Percentiles rank a stretch among this genome's conserved stretches.
Conservation (phyloP, 129 eudicot species). For the Helichrysum umbraculigerum region DNA sequence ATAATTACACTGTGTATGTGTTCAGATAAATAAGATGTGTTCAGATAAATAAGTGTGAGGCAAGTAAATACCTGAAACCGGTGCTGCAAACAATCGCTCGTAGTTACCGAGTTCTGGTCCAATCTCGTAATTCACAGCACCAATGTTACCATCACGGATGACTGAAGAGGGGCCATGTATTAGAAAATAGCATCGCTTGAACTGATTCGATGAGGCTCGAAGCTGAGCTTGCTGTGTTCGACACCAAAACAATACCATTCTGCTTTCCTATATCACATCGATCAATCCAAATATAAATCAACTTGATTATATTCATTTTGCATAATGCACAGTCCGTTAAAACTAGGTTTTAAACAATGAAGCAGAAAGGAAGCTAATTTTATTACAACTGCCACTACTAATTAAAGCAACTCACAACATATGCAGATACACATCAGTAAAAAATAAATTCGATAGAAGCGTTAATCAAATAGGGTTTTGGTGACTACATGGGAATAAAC, state of each 20-base stretch:
- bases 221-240: constrained; percentile 47
- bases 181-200: constrained; percentile 39
- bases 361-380: neutral
- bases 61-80: constrained; percentile 51
- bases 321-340: neutral
- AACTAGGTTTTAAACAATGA: neutral
- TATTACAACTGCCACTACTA: neutral
- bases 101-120: constrained; percentile 28
- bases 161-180: constrained; percentile 30
- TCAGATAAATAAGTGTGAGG: constrained; percentile 1
- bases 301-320: neutral
- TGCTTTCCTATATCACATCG: constrained; percentile 29
- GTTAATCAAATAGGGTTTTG: neutral
- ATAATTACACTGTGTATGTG: neutral
- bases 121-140: constrained; percentile 13
- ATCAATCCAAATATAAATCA: constrained; percentile 5
- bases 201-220: constrained; percentile 33
- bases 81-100: constrained; percentile 63
- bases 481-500: neutral
- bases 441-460: neutral
- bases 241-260: constrained; percentile 47
- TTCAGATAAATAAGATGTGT: too few relatives aligned
- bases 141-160: constrained; percentile 13
- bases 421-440: neutral
- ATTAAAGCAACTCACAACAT: neutral